These are phyloP conservation scores for Mesembryanthemum crystallinum DNA, from an alignment of 148 eudicot species.

Conservation along the genomic window DNA sequence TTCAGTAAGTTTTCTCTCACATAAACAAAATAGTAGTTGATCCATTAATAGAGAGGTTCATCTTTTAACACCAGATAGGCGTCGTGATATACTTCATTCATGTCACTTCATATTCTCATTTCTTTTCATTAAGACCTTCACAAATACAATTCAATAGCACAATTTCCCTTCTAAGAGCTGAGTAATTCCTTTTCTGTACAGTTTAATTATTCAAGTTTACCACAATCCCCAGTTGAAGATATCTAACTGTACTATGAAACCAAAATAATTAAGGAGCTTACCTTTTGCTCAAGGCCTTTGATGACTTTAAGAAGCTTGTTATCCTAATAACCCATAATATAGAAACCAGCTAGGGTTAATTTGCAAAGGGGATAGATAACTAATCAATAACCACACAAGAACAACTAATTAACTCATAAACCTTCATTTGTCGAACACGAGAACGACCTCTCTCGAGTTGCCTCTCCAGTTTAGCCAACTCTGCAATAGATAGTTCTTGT, in stretches of 20 bases:
- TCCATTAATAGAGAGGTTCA: no score
- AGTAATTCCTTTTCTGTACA: no score
- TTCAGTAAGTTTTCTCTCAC: no score
- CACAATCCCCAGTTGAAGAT: no score
- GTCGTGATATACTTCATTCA: no score
- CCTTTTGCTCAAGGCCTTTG: conserved; percentile 24
- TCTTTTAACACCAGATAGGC: no score
- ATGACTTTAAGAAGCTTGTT: conserved; percentile 20
- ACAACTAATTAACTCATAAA: neutral
- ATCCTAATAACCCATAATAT: conserved; percentile 20
- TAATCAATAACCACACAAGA: neutral
- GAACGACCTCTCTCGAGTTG: conserved; percentile 20
- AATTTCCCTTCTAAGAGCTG: neutral
- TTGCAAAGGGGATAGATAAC: neutral
- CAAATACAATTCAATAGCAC: no score
- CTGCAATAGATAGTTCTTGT: conserved; percentile 22
- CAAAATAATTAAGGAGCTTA: neutral
- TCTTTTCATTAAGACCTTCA: no score
- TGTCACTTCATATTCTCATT: no score
- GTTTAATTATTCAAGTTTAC: no score
- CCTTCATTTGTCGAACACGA: conserved; percentile 32
- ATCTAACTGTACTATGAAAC: neutral
- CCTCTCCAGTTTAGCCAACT: conserved; percentile 30
- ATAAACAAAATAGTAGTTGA: no score
- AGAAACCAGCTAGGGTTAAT: neutral